Evolutionary conservation across 148 eudicot genomes (phyloP), one percentile per base, ranked within the genome.

Genomic region (Silene conica): DNA sequence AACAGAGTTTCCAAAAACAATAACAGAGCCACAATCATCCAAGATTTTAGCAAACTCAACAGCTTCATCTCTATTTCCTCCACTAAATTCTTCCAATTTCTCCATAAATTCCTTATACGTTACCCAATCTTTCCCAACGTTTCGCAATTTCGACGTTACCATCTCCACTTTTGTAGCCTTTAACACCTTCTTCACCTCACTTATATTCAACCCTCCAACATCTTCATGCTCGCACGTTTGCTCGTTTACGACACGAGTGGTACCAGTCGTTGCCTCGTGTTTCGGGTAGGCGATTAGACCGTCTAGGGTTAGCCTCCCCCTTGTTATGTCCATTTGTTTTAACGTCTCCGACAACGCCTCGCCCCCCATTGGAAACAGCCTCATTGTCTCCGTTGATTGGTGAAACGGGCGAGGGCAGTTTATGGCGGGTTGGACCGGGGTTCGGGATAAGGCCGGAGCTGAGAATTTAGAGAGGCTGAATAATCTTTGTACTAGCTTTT

Each of bases 1-100:
- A 52, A 94, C 98, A 26, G 77, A 69, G 55, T 88, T 86, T 5
- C 93, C 92, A 50, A 94, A 73, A 14, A 94, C 93, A 74, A 94
- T 88, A 50, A 94, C 98, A 21, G 73, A 79, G 0, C 97, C 98
- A 0, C 83, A 87, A 63, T 92, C 84, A 76, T 94, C 98, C 21
- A 94, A 84, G 46, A 76, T 84, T 65, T 86, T 89, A 0, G 91
- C 98, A 31, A 87, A 77, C 70, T 66, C 81, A 15, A 77, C 6
- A 16, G 85, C 96, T 73, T 79, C 75, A 8, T 89, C 89, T 46
- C 20, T 41, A 55, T 80, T 83, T 0, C 73, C 78, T 7, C 73
- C 77, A 58, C 87, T 80, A 52, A 67, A 74, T 0, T 81, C 85
- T 4, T 65, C 23, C 41, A 96, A 85, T 16, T 89, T 76, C 79